Conservation (phyloP, 2,329 filamentous ascomycete genomes). For the Dothidotthia symphoricarpi region DNA sequence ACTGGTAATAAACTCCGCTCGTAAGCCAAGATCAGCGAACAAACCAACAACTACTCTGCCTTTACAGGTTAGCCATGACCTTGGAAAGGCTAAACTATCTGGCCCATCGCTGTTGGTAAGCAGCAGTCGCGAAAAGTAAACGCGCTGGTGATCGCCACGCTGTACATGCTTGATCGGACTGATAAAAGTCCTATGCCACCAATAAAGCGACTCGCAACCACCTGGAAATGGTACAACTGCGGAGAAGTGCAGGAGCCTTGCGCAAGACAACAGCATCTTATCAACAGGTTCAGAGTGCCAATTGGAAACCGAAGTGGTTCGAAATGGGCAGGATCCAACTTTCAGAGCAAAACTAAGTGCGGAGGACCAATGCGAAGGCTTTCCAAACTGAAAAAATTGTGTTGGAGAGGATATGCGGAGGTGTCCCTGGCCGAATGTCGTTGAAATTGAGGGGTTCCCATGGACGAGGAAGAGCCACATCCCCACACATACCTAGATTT, state of each 20-base stretch:
- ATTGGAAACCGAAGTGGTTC: too few species aligned
- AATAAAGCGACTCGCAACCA: slow-evolving; percentile 5
- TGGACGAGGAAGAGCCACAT: slow-evolving; percentile 18
- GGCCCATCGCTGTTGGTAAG: slow-evolving; percentile 3
- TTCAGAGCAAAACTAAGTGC: too few species aligned
- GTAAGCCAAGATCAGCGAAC: too few species aligned
- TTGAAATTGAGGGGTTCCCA: slow-evolving; percentile 17
- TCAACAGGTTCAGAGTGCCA: too few species aligned
- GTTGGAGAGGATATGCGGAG: too few species aligned
- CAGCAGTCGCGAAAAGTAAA: not conserved
- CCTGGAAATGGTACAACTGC: slow-evolving; percentile 8
- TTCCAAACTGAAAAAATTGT: too few species aligned
- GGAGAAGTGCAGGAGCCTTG: slow-evolving; percentile 5
- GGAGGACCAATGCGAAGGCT: too few species aligned
- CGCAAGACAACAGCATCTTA: too few species aligned
- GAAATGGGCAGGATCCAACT: too few species aligned
- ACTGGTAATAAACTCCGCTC: too few species aligned
- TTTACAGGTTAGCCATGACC: slow-evolving; percentile 3
- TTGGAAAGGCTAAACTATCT: not conserved
- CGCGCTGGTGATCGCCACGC: slow-evolving; percentile 6
- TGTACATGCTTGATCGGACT: slow-evolving; percentile 2
- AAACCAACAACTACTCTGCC: slow-evolving; percentile 1
- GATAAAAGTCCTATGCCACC: slow-evolving; percentile 5
- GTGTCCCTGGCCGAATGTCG: slow-evolving; percentile 10
- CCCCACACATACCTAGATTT: too few species aligned